These are phyloP conservation scores for Viola pubescens DNA, from an alignment of 441 rosid species.

Conservation along the genomic window DNA sequence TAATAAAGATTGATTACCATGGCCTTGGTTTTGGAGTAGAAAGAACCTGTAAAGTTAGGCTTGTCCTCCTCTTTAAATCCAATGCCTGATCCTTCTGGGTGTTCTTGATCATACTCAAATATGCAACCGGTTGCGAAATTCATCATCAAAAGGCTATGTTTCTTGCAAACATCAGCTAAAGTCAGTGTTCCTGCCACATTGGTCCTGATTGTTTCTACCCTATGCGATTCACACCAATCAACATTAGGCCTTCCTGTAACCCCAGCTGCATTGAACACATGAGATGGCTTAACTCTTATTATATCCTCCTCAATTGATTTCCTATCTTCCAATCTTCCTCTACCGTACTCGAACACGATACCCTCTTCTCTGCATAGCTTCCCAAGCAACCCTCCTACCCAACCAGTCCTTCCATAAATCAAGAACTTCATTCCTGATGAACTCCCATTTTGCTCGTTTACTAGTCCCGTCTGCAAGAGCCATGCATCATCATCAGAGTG, in stretches of 20 bases:
- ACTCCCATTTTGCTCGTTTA: constrained; percentile 1
- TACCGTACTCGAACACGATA: constrained; percentile 41
- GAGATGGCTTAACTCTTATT: constrained; percentile 31
- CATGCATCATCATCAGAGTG: constrained; percentile 21
- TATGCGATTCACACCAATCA: constrained; percentile 56
- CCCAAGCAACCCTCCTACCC: constrained; percentile 49
- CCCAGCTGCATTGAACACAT: constrained; percentile 56
- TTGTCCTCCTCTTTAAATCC: constrained; percentile 55
- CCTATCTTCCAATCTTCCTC: constrained; percentile 34
- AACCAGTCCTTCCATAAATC: constrained; percentile 46
- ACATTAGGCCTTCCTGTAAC: constrained; percentile 54
- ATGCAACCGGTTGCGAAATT: constrained; percentile 54
- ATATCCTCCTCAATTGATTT: constrained; percentile 34
- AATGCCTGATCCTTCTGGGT: constrained; percentile 41
- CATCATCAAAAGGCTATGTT: constrained; percentile 36
- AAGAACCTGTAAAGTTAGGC: constrained; percentile 42
- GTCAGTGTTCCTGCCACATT: constrained; percentile 48
- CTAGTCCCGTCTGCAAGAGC: constrained; percentile 14
- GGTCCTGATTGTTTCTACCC: constrained; percentile 37
- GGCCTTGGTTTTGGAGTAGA: constrained; percentile 42
- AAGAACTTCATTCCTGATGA: constrained; percentile 29
- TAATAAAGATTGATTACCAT: constrained; percentile 28
- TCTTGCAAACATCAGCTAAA: constrained; percentile 45
- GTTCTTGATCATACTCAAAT: constrained; percentile 38
- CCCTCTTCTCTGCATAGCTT: constrained; percentile 35